These are phyloP conservation scores for Juglanconis sp. DNA, from an alignment of 2,329 filamentous ascomycete genomes.

Conservation along the genomic window DNA sequence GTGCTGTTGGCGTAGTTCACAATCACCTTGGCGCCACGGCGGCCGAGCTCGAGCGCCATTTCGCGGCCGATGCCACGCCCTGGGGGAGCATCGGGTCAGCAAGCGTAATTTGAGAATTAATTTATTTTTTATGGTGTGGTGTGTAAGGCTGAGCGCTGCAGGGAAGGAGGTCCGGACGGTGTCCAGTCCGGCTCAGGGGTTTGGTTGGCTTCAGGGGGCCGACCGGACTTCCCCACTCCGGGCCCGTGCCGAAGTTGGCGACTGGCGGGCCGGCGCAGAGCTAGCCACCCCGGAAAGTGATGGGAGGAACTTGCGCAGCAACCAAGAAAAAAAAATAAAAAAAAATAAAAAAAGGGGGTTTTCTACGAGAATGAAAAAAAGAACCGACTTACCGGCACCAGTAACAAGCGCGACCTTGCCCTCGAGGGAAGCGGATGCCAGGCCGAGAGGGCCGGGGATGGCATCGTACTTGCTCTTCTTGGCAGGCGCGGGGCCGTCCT, in stretches of 20 bases:
- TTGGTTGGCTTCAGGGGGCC: background rate
- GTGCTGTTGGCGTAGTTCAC: slow-evolving; percentile 67
- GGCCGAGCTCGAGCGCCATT: slow-evolving; percentile 64
- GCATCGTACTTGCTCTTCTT: slow-evolving; percentile 32
- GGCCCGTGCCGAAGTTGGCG: background rate
- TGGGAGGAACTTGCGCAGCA: too few relatives aligned
- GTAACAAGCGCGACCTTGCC: slow-evolving; percentile 37
- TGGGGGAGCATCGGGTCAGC: slow-evolving; percentile 22
- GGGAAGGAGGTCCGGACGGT: too few relatives aligned
- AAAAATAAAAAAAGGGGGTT: background rate
- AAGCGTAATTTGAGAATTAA: background rate
- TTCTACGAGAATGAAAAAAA: too few relatives aligned
- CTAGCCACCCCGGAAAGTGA: too few relatives aligned
- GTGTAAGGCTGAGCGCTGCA: too few relatives aligned
- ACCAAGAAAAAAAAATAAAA: background rate
- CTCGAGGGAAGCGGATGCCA: slow-evolving; percentile 36
- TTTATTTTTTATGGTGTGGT: too few relatives aligned
- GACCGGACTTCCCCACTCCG: background rate
- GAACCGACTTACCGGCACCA: slow-evolving; percentile 33
- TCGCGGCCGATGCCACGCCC: slow-evolving; percentile 64
- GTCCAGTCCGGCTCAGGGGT: background rate
- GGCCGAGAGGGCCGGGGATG: slow-evolving; percentile 36
- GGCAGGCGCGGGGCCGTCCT: slow-evolving; percentile 11
- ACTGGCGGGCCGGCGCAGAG: too few relatives aligned
- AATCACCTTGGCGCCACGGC: slow-evolving; percentile 62